phyloP scores from a whole-genome alignment of 331 rosid genomes.

The Dryas integrifolia region DNA sequence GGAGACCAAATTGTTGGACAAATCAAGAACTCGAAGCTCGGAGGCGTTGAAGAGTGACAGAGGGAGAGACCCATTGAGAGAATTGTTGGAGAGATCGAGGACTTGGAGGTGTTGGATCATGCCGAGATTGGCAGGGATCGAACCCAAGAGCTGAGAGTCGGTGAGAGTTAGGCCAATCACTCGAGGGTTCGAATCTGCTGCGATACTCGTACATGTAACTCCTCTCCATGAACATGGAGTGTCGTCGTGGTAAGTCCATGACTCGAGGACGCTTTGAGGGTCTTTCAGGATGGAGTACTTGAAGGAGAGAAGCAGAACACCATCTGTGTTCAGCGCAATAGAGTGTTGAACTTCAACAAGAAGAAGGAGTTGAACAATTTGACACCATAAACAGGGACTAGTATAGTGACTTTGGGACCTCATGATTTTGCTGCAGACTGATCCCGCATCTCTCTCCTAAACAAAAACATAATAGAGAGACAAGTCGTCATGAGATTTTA shows the following conservation, averaged over 20 bases:
- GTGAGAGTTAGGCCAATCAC: constrained; percentile 59
- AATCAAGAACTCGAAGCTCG: constrained; percentile 49
- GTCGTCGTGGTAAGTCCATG: constrained; percentile 53
- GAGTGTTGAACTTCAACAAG: constrained; percentile 34
- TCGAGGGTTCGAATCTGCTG: constrained; percentile 18
- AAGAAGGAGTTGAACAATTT: not conserved
- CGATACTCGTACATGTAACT: constrained; percentile 40
- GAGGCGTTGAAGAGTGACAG: constrained; percentile 50
- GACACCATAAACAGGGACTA: constrained; percentile 27
- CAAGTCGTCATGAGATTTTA: constrained; percentile 34
- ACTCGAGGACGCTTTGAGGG: constrained; percentile 40
- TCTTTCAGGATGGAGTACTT: constrained; percentile 56
- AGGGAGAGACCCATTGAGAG: constrained; percentile 76
- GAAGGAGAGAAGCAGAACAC: constrained; percentile 60
- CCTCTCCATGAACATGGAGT: constrained; percentile 90
- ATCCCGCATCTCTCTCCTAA: constrained; percentile 38
- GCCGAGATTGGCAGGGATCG: constrained; percentile 71
- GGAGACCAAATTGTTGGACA: constrained; percentile 55
- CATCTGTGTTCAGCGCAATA: constrained; percentile 50
- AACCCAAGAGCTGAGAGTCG: constrained; percentile 55
- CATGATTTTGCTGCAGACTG: constrained; percentile 40
- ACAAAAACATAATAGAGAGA: constrained; percentile 16
- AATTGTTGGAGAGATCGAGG: constrained; percentile 76
- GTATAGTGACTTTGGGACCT: constrained; percentile 16
- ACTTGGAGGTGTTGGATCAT: constrained; percentile 52